Evolutionary conservation across 768 basidiomycete genomes (phyloP), one percentile per base, ranked within the genome.

Genomic region (Candolleomyces efflorescens): DNA sequence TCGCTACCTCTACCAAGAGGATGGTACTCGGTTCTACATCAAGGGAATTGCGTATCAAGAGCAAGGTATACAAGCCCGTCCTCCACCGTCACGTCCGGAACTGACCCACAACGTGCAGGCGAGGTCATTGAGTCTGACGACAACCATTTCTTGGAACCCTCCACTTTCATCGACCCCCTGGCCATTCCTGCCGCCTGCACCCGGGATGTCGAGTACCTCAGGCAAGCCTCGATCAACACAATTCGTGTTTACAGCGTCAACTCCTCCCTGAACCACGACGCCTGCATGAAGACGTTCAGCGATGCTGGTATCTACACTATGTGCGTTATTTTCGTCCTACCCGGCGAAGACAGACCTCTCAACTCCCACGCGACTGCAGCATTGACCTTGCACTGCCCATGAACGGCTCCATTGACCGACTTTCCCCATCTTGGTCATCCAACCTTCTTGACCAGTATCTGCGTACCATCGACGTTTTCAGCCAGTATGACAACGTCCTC

Each of bases 221-320:
- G 86, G 66, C 73, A 88, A 56, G 83, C 96, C 18, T 81, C 83
- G 10, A 83, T 95, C 66, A 97, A 95, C 67, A 76, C 87, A 41
- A 77, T 97, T 50, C 87, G 93, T 55, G 87, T 87, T 2, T 97
- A 97, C 78, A 90, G 87, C 57, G 93, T 95, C 60, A 82, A 94
- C 67, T 82, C 91, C 0, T 78, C 86, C 36, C 72, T 87, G 56
- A 89, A 96, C 71, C 94, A 98, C 61, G 92, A 94, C 68, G 73
- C 73, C 1, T 98, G 94, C 72, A 96, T 98, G 94, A 70, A 71
- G 38, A 71, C 83, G 13, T 79, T 97, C 59, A 87, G 85, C 64
- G 70, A 72, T 20, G 92, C 92, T 38, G 88, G 88, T 24, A 97
- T 97, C 55, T 96, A 97, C 71, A 82, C 89, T 53, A 87, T 96